Evolutionary conservation across 371 early-diverging fungal species (phyloP), one percentile per base, ranked within the genome.

Genomic region (Batrachochytrium dendrobatidis): DNA sequence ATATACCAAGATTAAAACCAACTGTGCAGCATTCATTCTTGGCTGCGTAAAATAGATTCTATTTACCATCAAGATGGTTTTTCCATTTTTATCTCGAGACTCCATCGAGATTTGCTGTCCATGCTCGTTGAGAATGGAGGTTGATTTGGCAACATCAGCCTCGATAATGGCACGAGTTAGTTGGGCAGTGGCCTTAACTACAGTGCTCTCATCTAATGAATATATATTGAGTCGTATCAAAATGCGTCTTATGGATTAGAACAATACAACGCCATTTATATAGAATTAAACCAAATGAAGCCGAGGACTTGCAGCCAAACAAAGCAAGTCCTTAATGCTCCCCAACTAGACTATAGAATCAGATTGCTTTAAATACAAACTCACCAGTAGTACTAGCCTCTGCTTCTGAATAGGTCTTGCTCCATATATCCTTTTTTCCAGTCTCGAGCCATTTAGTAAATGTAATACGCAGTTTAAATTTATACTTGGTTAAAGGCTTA

Each of bases 11-110:
- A 49, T 20, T n/a, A 8, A 8, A 39, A 15, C 39, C 15, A 15
- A 12, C 39, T 39, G 39, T 39, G 39, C n/a, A 39, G 39, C 39
- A 12, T 12, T 46, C 48, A 6, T 8, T 18, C 7, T 4, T 6
- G 4, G 5, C 48, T 7, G 48, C 48, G 28, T 17, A 5, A n/a
- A 15, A 2, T 33, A 45, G 7, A 20, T 12, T 48, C 25, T 15
- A 7, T 26, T 5, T 6, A 74, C 69, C 77, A 76, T 76, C 28
- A 73, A 59, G 32, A 69, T 58, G 22, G 74, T 76, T 56, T 66
- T 64, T 18, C 74, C 77, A 34, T 60, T 61, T 34, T 68, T 65
- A 46, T 76, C 77, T 17, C 77, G 43, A 34, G 70, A 61, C 43
- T 73, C 77, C 24, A 73, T 52, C 30, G 62, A 61, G 26, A 76